phyloP scores from a whole-genome alignment of 768 basidiomycete species.

The Podaxis sp. region DNA sequence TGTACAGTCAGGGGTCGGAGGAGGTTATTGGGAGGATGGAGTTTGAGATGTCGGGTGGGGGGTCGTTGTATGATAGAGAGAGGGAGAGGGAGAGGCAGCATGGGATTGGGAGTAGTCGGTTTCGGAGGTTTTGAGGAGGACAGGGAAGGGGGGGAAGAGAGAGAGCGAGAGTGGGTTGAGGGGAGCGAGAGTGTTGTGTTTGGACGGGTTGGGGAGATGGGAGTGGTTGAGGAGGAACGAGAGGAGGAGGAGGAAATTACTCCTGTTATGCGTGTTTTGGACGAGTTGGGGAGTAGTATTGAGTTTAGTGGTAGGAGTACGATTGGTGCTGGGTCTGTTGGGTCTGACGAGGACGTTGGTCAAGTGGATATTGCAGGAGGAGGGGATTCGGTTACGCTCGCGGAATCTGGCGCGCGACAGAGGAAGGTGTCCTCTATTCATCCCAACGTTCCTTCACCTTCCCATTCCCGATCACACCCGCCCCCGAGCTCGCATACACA shows the following conservation, averaged over 20 bases:
- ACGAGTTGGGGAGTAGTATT: constrained; percentile 2
- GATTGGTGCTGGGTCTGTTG: background rate
- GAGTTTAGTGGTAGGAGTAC: constrained; percentile 11
- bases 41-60: background rate
- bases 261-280: constrained; percentile 11
- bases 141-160: background rate
- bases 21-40: constrained; percentile 62
- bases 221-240: background rate
- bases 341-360: too few relatives aligned
- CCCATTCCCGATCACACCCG: too few relatives aligned
- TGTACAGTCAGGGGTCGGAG: constrained; percentile 40
- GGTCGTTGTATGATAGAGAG: constrained; percentile 4
- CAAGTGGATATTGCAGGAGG: background rate
- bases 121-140: constrained; percentile 10
- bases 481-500: background rate
- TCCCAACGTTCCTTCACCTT: background rate
- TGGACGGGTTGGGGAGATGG: background rate
- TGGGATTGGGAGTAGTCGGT: constrained; percentile 16
- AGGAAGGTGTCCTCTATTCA: background rate
- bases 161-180: background rate
- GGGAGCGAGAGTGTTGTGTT: constrained; percentile 2
- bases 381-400: background rate
- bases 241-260: constrained; percentile 7
- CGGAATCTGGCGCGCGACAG: background rate
- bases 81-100: constrained; percentile 11